Evolutionary conservation across 805 yeast genomes (phyloP).

Genomic region (Scheffersomyces coipomensis): DNA sequence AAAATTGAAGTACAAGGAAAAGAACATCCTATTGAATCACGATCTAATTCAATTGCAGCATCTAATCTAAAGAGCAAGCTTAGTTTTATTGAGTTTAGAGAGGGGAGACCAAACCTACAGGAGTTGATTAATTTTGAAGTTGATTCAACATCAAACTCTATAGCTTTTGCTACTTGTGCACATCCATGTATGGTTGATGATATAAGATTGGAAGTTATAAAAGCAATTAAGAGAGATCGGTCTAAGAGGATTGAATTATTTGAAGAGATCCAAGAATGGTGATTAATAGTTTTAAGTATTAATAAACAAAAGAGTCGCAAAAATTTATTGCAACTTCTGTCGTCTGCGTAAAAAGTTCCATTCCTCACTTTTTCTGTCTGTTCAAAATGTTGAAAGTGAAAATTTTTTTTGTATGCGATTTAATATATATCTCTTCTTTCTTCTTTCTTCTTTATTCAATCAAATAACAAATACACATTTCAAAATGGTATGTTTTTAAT

Average conservation of each 20-base stretch:
- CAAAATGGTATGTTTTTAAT: slow-evolving; percentile 29
- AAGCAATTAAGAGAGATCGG: slow-evolving; percentile 17
- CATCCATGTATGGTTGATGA: slow-evolving; percentile 40
- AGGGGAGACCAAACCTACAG: slow-evolving; percentile 40
- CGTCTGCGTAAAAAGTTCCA: too few species aligned
- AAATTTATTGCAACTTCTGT: too few species aligned
- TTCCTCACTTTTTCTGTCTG: too few species aligned
- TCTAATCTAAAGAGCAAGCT: not conserved
- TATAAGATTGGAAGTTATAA: slow-evolving; percentile 20
- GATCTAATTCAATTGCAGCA: not conserved
- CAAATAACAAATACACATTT: slow-evolving; percentile 1
- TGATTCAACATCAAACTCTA: slow-evolving; percentile 26
- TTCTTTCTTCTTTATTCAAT: not conserved
- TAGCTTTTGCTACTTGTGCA: slow-evolving; percentile 50
- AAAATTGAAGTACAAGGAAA: not conserved
- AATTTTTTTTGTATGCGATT: not conserved
- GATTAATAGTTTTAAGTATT: not conserved
- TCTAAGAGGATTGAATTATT: slow-evolving; percentile 29
- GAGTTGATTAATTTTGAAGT: slow-evolving; percentile 35
- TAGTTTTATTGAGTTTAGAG: slow-evolving; percentile 21
- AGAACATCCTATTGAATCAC: not conserved
- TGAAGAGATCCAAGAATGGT: slow-evolving; percentile 30
- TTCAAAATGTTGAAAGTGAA: too few species aligned
- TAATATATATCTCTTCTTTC: not conserved
- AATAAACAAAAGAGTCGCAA: too few species aligned